Conservation (phyloP, 2,329 filamentous ascomycete species). For the Microsporum audouinii region DNA sequence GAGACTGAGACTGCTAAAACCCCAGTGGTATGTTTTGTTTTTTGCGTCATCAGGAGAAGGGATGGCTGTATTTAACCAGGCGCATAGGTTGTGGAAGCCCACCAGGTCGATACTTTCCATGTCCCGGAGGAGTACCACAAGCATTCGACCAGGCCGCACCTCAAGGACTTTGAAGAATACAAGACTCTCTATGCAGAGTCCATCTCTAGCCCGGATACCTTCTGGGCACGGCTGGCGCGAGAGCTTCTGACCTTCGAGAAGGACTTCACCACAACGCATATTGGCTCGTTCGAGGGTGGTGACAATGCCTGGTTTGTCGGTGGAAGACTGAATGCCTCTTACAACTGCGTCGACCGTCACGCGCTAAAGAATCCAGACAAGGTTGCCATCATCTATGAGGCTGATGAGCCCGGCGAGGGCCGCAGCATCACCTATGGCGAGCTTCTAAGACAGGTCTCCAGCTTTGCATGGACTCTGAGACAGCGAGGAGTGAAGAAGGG, state of each 20-base stretch:
- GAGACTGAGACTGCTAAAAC: not conserved
- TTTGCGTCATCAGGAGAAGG: not conserved
- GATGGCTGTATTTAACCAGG: not conserved
- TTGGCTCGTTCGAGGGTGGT: constrained; percentile 63
- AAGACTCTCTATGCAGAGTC: constrained; percentile 64
- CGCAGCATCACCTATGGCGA: constrained; percentile 87
- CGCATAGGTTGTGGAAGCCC: constrained; percentile 34
- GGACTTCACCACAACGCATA: constrained; percentile 82
- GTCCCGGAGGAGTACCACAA: constrained; percentile 50
- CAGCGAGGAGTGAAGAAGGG: constrained; percentile 95
- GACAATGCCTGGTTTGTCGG: constrained; percentile 93
- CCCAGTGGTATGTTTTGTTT: not conserved
- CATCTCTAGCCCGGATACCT: constrained; percentile 75
- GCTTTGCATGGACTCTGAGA: constrained; percentile 76
- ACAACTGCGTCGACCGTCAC: constrained; percentile 95
- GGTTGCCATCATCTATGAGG: constrained; percentile 97
- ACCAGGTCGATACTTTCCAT: constrained; percentile 41
- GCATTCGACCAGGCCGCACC: constrained; percentile 49
- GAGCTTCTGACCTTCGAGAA: constrained; percentile 82
- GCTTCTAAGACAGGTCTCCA: constrained; percentile 83
- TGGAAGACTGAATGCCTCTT: constrained; percentile 86
- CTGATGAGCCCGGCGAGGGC: constrained; percentile 77
- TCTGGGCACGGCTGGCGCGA: constrained; percentile 78
- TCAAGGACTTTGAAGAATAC: constrained; percentile 51
- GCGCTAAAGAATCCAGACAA: constrained; percentile 89